phyloP scores from a whole-genome alignment of 768 basidiomycete species.

The Coprinopsis sp. region DNA sequence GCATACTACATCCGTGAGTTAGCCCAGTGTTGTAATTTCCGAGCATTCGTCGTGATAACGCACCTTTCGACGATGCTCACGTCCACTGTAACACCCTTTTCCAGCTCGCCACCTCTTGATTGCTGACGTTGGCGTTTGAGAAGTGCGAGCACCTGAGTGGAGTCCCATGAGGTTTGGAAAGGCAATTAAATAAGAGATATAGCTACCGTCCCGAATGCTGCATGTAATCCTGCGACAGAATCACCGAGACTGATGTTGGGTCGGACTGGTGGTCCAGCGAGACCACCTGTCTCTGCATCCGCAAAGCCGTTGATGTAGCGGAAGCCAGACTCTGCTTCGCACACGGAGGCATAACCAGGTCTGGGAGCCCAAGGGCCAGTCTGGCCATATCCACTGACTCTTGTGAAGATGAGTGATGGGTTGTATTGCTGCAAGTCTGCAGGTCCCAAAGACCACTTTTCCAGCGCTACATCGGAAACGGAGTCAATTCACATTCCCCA shows the following conservation, averaged over 20 bases:
- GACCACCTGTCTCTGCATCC: conserved; percentile 45
- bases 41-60: background rate
- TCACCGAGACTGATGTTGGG: conserved; percentile 74
- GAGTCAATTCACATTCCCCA: background rate
- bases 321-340: conserved; percentile 73
- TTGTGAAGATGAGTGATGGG: conserved; percentile 85
- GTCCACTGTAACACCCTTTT: conserved; percentile 56
- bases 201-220: conserved; percentile 66
- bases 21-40: background rate
- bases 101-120: conserved; percentile 23
- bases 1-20: conserved; percentile 42
- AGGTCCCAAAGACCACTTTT: conserved; percentile 66
- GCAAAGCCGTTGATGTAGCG: conserved; percentile 67
- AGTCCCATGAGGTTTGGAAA: background rate
- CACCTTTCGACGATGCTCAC: conserved; percentile 74
- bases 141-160: conserved; percentile 53
- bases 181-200: background rate
- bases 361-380: conserved; percentile 69
- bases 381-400: conserved; percentile 74
- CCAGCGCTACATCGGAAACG: conserved; percentile 42
- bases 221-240: conserved; percentile 66
- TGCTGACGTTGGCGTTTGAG: conserved; percentile 39
- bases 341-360: conserved; percentile 71
- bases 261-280: conserved; percentile 60
- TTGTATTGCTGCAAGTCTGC: conserved; percentile 63